phyloP scores from a whole-genome alignment of 2,329 filamentous ascomycete genomes.

The Immersiporthe knoxdaviesiana region DNA sequence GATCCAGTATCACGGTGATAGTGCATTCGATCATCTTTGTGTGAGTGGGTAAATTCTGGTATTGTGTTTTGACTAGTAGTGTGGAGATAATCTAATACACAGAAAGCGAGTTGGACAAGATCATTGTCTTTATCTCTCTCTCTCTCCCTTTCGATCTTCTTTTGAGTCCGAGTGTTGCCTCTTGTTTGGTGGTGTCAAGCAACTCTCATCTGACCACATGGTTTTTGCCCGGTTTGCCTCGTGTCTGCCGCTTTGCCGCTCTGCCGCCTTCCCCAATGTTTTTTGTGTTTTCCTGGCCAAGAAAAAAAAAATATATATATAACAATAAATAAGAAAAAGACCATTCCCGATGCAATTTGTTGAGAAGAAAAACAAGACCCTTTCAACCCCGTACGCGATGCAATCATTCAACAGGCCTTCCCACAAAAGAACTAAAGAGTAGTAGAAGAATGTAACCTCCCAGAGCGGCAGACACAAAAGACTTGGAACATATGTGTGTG shows the following conservation, averaged over 20 bases:
- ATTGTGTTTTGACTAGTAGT: conserved; percentile 49
- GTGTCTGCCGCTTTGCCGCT: conserved; percentile 31
- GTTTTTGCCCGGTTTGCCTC: conserved; percentile 30
- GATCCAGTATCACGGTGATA: neutral
- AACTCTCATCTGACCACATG: conserved; percentile 28
- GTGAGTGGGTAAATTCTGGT: conserved; percentile 71
- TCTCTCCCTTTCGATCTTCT: too few species aligned
- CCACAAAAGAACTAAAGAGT: conserved; percentile 28
- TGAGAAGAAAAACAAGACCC: too few species aligned
- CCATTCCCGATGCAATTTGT: conserved; percentile 29
- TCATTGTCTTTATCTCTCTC: conserved; percentile 33
- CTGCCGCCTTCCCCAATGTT: conserved; percentile 32
- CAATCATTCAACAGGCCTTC: conserved; percentile 30
- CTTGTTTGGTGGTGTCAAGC: conserved; percentile 36
- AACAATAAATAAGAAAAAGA: conserved; percentile 35
- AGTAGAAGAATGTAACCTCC: conserved; percentile 30
- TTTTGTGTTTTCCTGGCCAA: conserved; percentile 39
- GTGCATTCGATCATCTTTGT: conserved; percentile 19
- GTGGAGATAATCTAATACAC: conserved; percentile 61
- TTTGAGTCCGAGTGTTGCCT: neutral
- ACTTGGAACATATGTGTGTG: conserved; percentile 30
- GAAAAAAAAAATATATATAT: conserved; percentile 32
- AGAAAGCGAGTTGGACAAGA: conserved; percentile 63
- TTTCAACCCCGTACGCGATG: conserved; percentile 30
- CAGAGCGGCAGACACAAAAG: conserved; percentile 31